Conservation (phyloP, 805 yeast species). For the Sungouiella blattae region DNA sequence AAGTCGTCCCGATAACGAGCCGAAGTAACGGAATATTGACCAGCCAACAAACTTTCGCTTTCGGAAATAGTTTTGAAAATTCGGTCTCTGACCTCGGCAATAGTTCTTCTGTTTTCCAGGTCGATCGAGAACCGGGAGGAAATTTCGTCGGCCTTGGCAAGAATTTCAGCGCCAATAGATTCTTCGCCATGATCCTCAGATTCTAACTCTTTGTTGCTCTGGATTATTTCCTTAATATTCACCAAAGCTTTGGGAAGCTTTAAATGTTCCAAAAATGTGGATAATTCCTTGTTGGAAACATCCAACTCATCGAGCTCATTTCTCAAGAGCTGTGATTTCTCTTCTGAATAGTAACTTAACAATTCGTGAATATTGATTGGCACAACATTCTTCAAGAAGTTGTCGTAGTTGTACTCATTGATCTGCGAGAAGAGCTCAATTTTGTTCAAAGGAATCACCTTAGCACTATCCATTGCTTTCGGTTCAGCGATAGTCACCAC, state of each 20-base stretch:
- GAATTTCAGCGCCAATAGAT: slow-evolving; percentile 5
- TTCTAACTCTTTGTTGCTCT: slow-evolving; percentile 5
- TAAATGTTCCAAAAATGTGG: slow-evolving; percentile 76
- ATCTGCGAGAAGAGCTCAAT: slow-evolving; percentile 41
- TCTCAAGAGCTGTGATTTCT: slow-evolving; percentile 74
- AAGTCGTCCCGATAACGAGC: slow-evolving; percentile 47
- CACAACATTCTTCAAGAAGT: slow-evolving; percentile 72
- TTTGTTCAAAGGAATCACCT: slow-evolving; percentile 51
- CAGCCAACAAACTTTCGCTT: slow-evolving; percentile 25
- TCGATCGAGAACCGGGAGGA: slow-evolving; percentile 29
- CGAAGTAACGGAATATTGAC: slow-evolving; percentile 4
- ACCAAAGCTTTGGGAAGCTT: slow-evolving; percentile 67
- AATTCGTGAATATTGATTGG: slow-evolving; percentile 87
- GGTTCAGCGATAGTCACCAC: slow-evolving; percentile 58
- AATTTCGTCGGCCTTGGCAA: slow-evolving; percentile 19
- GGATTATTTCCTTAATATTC: slow-evolving; percentile 45
- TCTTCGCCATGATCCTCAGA: neutral
- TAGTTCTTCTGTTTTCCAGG: slow-evolving; percentile 26
- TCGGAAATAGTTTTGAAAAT: slow-evolving; percentile 33
- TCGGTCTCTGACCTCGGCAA: slow-evolving; percentile 29
- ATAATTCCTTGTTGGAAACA: slow-evolving; percentile 73
- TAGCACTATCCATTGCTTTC: slow-evolving; percentile 66
- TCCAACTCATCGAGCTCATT: slow-evolving; percentile 70
- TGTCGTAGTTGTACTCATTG: slow-evolving; percentile 39
- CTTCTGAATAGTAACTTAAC: slow-evolving; percentile 84